phyloP scores from a whole-genome alignment of 192 early-diverging fungal species.

The Mortierella antarctica region DNA sequence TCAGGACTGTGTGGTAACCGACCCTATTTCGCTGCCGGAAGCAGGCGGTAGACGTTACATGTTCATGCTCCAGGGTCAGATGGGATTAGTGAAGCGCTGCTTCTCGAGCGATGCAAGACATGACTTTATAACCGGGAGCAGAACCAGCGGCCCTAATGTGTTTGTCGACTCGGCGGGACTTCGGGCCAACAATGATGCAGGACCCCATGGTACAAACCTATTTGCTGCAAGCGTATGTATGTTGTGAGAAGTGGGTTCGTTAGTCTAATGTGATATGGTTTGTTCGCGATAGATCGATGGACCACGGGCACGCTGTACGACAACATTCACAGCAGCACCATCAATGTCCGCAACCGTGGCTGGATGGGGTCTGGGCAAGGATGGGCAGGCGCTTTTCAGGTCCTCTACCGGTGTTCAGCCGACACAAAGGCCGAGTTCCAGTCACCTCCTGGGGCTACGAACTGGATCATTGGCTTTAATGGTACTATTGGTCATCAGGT shows the following conservation, averaged over 20 bases:
- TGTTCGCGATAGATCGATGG: conserved; percentile 25
- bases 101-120: conserved; percentile 29
- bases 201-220: conserved; percentile 21
- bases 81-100: conserved; percentile 41
- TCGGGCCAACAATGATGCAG: conserved; percentile 44
- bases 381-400: conserved; percentile 42
- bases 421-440: conserved; percentile 12
- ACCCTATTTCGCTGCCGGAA: conserved; percentile 14
- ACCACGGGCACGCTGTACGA: conserved; percentile 33
- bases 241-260: neutral
- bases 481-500: neutral
- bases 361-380: conserved; percentile 51
- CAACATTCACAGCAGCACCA: conserved; percentile 15
- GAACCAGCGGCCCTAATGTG: conserved; percentile 33
- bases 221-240: no score
- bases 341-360: conserved; percentile 38
- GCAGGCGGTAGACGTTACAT: conserved; percentile 38
- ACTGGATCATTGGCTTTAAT: conserved; percentile 30
- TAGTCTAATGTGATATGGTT: neutral
- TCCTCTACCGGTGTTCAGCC: conserved; percentile 16
- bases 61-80: conserved; percentile 44
- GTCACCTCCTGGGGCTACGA: conserved; percentile 35
- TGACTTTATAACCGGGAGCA: conserved; percentile 35
- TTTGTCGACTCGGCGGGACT: conserved; percentile 46
- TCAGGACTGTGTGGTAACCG: conserved; percentile 25